Evolutionary conservation across 2,329 filamentous ascomycete species (phyloP).

Genomic region (Coniochaeta prunicola): DNA sequence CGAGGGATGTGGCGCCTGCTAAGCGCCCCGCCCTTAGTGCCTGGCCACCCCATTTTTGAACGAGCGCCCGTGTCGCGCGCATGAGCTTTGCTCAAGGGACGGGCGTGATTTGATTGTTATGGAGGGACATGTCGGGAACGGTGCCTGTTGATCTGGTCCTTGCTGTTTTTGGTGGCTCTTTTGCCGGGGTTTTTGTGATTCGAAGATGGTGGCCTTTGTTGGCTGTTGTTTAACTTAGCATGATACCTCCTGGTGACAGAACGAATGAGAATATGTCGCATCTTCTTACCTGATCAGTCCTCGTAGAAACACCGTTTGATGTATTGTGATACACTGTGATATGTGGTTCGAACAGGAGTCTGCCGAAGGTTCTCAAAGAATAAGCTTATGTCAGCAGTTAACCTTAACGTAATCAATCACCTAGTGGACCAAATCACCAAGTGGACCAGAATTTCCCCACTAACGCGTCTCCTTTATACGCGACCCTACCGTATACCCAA

Average conservation of each 20-base stretch:
- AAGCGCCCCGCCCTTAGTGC: neutral
- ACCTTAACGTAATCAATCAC: no score
- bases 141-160: neutral
- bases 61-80: neutral
- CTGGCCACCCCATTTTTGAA: neutral
- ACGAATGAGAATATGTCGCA: neutral
- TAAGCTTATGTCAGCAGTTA: neutral
- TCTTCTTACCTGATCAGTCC: neutral
- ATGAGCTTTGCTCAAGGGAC: neutral
- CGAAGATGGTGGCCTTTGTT: neutral
- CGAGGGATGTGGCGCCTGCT: conserved; percentile 6
- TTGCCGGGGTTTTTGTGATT: neutral
- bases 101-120: neutral
- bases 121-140: neutral
- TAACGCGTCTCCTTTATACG: no score
- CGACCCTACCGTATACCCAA: no score
- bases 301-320: no score
- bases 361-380: neutral
- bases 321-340: no score
- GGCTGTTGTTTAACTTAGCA: neutral
- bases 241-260: conserved; percentile 1
- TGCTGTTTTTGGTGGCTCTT: neutral
- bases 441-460: no score
- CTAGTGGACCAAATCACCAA: no score
- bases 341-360: neutral